A percentile compares a stretch with the other conserved stretches of the same genome.
Evolutionary conservation across 116 monocot genomes (phyloP).

Genomic region (Phalaenopsis hybrid): DNA sequence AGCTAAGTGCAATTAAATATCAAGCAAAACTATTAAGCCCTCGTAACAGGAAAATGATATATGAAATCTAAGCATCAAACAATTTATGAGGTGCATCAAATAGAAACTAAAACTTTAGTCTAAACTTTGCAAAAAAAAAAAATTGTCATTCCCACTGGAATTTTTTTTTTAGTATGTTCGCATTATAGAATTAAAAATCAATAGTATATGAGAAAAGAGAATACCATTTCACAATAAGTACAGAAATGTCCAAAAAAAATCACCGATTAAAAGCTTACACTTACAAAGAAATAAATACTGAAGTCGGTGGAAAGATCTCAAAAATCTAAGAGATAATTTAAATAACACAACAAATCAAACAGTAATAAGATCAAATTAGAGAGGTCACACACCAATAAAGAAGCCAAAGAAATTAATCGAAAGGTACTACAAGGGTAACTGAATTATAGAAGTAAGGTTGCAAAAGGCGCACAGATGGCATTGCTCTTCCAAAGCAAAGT

Average conservation of each 20-base stretch:
- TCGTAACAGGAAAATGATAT: neutral
- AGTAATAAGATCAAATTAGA: neutral
- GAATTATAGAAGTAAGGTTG: neutral
- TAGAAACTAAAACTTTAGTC: neutral
- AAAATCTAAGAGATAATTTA: neutral
- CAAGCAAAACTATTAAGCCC: neutral
- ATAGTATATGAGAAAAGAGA: neutral
- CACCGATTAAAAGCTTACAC: neutral
- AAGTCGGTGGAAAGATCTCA: neutral
- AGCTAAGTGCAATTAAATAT: neutral
- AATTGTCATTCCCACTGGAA: neutral
- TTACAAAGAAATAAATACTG: neutral
- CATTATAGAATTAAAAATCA: neutral
- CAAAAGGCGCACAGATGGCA: neutral
- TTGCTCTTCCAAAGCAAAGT: neutral
- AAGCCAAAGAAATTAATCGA: neutral
- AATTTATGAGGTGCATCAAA: neutral
- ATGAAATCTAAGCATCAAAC: neutral
- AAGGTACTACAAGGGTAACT: neutral
- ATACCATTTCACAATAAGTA: neutral
- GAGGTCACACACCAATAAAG: neutral
- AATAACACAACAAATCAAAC: neutral
- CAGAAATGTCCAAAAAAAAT: neutral
- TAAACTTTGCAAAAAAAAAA: neutral
- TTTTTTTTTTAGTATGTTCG: neutral